These are phyloP conservation scores for Lactarius pseudohatsudake DNA, from an alignment of 768 basidiomycete genomes.

Conservation along the genomic window DNA sequence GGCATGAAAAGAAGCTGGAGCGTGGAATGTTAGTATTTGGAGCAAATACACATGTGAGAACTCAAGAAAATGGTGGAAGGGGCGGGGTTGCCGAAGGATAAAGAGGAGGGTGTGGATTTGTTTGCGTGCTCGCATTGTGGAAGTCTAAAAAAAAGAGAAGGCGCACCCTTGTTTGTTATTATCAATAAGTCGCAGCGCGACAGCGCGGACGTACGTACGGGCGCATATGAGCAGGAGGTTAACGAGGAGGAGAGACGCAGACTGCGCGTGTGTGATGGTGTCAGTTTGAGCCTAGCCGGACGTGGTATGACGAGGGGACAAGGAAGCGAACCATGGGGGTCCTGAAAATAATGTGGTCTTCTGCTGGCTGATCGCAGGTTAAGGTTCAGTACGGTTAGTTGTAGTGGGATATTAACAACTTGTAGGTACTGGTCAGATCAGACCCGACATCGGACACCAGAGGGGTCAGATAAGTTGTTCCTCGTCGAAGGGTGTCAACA, in stretches of 20 bases:
- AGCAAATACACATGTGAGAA: slow-evolving; percentile 44
- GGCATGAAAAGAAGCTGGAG: slow-evolving; percentile 89
- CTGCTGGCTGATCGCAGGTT: too few relatives aligned
- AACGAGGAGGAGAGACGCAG: slow-evolving; percentile 91
- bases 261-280: slow-evolving; percentile 43
- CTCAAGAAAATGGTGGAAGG: not conserved
- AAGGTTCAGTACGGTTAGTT: too few relatives aligned
- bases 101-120: slow-evolving; percentile 39
- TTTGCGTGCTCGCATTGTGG: slow-evolving; percentile 37
- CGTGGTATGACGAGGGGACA: not conserved
- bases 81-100: not conserved
- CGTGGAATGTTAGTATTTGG: not conserved
- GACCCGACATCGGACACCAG: too few relatives aligned
- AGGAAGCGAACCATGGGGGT: not conserved
- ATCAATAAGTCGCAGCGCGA: slow-evolving; percentile 88
- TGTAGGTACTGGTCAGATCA: too few relatives aligned
- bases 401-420: too few relatives aligned
- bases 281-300: not conserved
- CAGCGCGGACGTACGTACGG: slow-evolving; percentile 91
- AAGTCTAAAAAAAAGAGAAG: not conserved
- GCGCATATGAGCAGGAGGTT: slow-evolving; percentile 94
- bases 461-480: too few relatives aligned
- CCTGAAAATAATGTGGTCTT: too few relatives aligned
- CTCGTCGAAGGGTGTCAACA: too few relatives aligned
- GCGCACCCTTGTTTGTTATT: slow-evolving; percentile 89